Base-by-base conservation (phyloP, 2,329 filamentous ascomycete genomes). In the Pyrenochaeta sp. region DNA sequence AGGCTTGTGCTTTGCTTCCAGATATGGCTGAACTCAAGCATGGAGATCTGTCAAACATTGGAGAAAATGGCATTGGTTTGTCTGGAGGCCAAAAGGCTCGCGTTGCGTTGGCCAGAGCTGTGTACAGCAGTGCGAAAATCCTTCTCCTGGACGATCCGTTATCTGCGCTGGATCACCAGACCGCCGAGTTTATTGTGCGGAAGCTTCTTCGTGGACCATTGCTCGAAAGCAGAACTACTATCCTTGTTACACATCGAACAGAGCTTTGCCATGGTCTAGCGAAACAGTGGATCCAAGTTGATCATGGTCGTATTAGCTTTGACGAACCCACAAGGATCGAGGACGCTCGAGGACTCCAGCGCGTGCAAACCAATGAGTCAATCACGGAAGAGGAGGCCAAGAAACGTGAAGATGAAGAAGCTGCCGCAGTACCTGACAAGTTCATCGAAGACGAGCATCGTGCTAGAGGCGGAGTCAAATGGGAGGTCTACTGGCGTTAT, bases 401-500 rank as follows among this genome's bases (percentile, higher is more conserved):
- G 54, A 67, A 67, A 31, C 57, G 58, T 2, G 54, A 69, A 43
- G 63, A 68, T 48, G 66, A 69, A 31, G 53, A 77, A 5, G 74
- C 76, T 13, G 77, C 78, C 7, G 82, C 82, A 0, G 73, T 84
- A 9, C 85, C 87, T 0, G 84, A 87, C 21, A 90, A 90, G 58
- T 92, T 93, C 60, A 85, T 91, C 31, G 86, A 91, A 60, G 88
- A 92, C 21, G 89, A 94, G 65, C 77, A 85, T 54, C 81, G 89
- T 35, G 86, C 82, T 1, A 81, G 89, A 47, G 90, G 91, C 13
- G 85, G 88, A 1, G 88, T 96, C 1, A 83, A 91, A 58, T 74
- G 83, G 8, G 79, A 79, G 6, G 86, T 96, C 0, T 96, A 96
- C 63, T 90, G 88, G 84, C 84, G 85, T 51, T 96, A 96, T 55